Evolutionary conservation across 495 filamentous ascomycete genomes (phyloP).

Genomic region (Daldinia grandis): DNA sequence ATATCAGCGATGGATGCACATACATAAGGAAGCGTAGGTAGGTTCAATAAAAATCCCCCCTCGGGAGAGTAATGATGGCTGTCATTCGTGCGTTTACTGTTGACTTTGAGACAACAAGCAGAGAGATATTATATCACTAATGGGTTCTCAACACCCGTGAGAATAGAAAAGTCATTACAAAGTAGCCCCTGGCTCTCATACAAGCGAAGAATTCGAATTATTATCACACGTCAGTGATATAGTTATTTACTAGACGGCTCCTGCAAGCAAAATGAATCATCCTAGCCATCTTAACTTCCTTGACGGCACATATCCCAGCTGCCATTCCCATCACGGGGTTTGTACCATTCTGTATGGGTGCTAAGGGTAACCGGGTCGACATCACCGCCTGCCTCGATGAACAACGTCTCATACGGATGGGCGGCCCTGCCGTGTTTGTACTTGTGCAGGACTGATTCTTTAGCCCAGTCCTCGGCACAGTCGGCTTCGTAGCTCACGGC

Average conservation of each 20-base stretch:
- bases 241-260: neutral
- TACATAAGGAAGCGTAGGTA: neutral
- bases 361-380: constrained; percentile 34
- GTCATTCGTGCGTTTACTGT: neutral
- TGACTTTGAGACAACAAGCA: neutral
- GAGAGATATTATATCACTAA: neutral
- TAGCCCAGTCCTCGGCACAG: constrained; percentile 6
- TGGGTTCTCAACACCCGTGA: neutral
- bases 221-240: neutral
- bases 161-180: neutral
- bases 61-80: neutral
- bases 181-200: neutral
- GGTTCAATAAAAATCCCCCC: no score
- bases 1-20: neutral
- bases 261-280: neutral
- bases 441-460: constrained; percentile 26
- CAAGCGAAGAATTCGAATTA: neutral
- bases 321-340: constrained; percentile 17
- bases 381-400: constrained; percentile 42
- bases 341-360: constrained; percentile 38
- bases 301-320: constrained; percentile 38
- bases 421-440: constrained; percentile 37
- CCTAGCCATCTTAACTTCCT: neutral
- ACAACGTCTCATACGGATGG: constrained; percentile 50
- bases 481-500: constrained; percentile 6